These are phyloP conservation scores for Lactifluus subvellereus DNA, from an alignment of 768 basidiomycete species.

Conservation along the genomic window DNA sequence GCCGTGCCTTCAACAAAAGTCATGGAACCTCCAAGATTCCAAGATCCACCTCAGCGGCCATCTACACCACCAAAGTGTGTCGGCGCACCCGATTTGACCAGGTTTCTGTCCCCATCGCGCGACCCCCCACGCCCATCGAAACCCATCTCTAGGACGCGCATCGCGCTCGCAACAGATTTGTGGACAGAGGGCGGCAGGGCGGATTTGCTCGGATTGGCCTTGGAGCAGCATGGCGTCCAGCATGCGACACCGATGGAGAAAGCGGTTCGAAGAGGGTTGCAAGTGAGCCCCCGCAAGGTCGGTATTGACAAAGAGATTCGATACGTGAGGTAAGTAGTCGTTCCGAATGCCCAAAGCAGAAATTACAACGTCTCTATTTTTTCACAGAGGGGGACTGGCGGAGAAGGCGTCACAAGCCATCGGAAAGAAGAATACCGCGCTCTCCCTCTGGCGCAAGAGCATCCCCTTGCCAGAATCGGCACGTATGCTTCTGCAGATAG, in stretches of 20 bases:
- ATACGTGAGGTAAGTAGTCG: constrained; percentile 42
- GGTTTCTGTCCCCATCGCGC: background rate
- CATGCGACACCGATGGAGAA: constrained; percentile 35
- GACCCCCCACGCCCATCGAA: constrained; percentile 27
- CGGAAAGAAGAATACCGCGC: constrained; percentile 7
- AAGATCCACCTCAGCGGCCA: constrained; percentile 1
- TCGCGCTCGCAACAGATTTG: constrained; percentile 49
- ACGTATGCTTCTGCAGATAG: constrained; percentile 10
- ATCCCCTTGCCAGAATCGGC: constrained; percentile 11
- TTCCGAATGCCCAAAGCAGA: background rate
- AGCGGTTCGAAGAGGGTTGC: constrained; percentile 45
- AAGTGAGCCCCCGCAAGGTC: constrained; percentile 54
- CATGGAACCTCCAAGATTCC: constrained; percentile 3
- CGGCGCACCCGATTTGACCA: background rate
- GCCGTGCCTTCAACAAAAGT: background rate
- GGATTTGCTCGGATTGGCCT: constrained; percentile 48
- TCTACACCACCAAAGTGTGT: constrained; percentile 13
- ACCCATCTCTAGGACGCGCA: constrained; percentile 47
- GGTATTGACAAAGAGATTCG: constrained; percentile 37
- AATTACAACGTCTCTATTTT: background rate
- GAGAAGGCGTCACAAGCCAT: constrained; percentile 15
- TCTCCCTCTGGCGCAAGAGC: constrained; percentile 19
- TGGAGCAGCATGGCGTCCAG: constrained; percentile 41
- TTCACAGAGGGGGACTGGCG: constrained; percentile 15
- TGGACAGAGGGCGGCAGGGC: constrained; percentile 45